These are phyloP conservation scores for Chloropicon primus DNA, from an alignment of 139 green algal species.

Conservation along the genomic window DNA sequence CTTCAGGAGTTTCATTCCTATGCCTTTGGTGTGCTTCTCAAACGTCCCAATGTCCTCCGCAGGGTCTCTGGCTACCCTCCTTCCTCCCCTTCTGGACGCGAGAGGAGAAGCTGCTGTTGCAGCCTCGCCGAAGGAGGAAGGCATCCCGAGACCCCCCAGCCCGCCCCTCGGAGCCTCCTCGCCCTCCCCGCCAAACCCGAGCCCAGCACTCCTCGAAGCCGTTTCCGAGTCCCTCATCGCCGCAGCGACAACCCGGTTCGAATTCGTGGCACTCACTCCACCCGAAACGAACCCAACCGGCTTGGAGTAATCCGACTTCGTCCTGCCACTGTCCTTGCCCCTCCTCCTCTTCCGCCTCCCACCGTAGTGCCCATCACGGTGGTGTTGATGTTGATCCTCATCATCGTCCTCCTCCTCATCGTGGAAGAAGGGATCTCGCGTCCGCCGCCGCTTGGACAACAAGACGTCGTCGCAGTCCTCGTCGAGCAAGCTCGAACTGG, in stretches of 20 bases:
- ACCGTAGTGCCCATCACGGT: background rate
- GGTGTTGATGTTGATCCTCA: too few species aligned
- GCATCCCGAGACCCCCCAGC: too few species aligned
- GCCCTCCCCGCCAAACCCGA: constrained; percentile 12
- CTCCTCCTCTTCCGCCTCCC: constrained; percentile 19
- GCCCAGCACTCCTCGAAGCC: constrained; percentile 1
- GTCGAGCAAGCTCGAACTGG: too few species aligned
- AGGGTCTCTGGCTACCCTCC: constrained; percentile 15
- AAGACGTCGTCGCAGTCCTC: too few species aligned
- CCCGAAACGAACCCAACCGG: constrained; percentile 74
- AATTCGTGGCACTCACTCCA: constrained; percentile 16
- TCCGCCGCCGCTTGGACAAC: too few species aligned
- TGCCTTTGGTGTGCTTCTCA: constrained; percentile 85
- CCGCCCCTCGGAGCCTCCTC: constrained; percentile 33
- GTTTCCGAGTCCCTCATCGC: too few species aligned
- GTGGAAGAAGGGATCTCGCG: too few species aligned
- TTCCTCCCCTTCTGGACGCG: constrained; percentile 19
- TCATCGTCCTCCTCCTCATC: too few species aligned
- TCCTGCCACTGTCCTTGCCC: constrained; percentile 40
- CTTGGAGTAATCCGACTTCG: constrained; percentile 39
- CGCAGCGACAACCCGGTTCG: background rate
- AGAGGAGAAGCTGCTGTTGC: too few species aligned
- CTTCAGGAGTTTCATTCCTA: constrained; percentile 81
- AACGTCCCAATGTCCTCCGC: constrained; percentile 49
- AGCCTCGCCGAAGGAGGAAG: constrained; percentile 59